Evolutionary conservation across 805 yeast genomes (phyloP).

Genomic region (Saccharomycopsis fermentans): DNA sequence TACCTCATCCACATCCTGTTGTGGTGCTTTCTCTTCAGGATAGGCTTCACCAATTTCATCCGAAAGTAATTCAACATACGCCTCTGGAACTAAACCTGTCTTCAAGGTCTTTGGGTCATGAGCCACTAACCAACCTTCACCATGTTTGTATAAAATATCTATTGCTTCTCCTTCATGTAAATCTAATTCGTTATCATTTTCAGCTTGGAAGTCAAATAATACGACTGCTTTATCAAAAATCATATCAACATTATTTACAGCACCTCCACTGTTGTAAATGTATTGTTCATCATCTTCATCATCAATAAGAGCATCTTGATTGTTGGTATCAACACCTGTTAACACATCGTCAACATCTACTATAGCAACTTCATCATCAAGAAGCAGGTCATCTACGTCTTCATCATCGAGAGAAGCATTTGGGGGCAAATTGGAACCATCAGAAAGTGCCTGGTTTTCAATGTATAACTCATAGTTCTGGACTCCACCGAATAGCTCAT

Average conservation of each 20-base stretch:
- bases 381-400: slow-evolving; percentile 11
- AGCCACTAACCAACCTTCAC: slow-evolving; percentile 98
- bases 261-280: neutral
- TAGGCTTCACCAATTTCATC: slow-evolving; percentile 22
- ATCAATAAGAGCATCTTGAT: neutral
- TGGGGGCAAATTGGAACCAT: neutral
- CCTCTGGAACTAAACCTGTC: slow-evolving; percentile 93
- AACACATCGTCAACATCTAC: slow-evolving; percentile 17
- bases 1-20: slow-evolving; percentile 25
- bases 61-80: slow-evolving; percentile 55
- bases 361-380: neutral
- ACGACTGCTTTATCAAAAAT: slow-evolving; percentile 58
- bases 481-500: slow-evolving; percentile 65
- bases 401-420: slow-evolving; percentile 7
- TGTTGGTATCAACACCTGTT: neutral
- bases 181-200: slow-evolving; percentile 84
- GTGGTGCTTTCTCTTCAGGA: slow-evolving; percentile 10
- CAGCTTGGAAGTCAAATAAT: slow-evolving; percentile 81
- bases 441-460: slow-evolving; percentile 13
- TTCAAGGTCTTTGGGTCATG: slow-evolving; percentile 62
- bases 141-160: slow-evolving; percentile 83
- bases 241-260: slow-evolving; percentile 18
- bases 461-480: slow-evolving; percentile 23
- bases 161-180: slow-evolving; percentile 73
- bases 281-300: slow-evolving; percentile 15